phyloP scores from a whole-genome alignment of 2,329 filamentous ascomycete species.

The Xylariomycetidae sp. region DNA sequence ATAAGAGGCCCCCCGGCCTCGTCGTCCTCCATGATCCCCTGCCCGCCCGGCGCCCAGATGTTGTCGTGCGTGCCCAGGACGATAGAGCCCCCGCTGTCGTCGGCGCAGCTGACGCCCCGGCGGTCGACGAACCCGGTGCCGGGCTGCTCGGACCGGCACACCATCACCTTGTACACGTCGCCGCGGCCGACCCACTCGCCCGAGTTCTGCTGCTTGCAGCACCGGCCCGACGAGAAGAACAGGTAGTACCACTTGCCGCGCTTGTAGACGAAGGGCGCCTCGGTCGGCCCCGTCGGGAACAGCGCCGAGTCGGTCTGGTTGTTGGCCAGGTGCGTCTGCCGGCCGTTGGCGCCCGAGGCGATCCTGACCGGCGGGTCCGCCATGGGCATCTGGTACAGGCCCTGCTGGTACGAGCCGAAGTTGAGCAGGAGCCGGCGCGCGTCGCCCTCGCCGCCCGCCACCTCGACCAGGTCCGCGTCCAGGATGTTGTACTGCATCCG shows the following conservation, averaged over 20 bases:
- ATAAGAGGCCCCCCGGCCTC: constrained; percentile 15
- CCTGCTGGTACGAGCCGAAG: constrained; percentile 20
- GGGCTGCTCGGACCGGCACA: constrained; percentile 15
- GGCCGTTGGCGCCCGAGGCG: constrained; percentile 8
- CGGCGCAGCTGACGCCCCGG: constrained; percentile 11
- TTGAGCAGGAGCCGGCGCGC: constrained; percentile 11
- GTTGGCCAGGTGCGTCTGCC: constrained; percentile 13
- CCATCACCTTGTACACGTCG: constrained; percentile 19
- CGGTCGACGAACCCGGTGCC: constrained; percentile 13
- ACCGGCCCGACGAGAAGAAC: constrained; percentile 18
- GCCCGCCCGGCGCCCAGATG: constrained; percentile 18
- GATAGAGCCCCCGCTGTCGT: constrained; percentile 13
- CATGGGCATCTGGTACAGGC: constrained; percentile 19
- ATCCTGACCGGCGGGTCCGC: constrained; percentile 12
- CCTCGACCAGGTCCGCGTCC: constrained; percentile 14
- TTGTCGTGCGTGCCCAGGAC: constrained; percentile 13
- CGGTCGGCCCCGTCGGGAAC: constrained; percentile 11
- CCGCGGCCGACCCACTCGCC: constrained; percentile 11
- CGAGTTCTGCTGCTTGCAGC: constrained; percentile 11
- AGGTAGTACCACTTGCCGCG: constrained; percentile 15
- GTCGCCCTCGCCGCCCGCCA: constrained; percentile 9
- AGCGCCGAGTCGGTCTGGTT: constrained; percentile 15
- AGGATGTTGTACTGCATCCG: constrained; percentile 17
- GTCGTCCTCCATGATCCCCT: constrained; percentile 15
- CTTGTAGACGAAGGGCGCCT: constrained; percentile 13